phyloP scores from a whole-genome alignment of 2,329 filamentous ascomycete genomes.

The Plectosphaerella cucumerina region DNA sequence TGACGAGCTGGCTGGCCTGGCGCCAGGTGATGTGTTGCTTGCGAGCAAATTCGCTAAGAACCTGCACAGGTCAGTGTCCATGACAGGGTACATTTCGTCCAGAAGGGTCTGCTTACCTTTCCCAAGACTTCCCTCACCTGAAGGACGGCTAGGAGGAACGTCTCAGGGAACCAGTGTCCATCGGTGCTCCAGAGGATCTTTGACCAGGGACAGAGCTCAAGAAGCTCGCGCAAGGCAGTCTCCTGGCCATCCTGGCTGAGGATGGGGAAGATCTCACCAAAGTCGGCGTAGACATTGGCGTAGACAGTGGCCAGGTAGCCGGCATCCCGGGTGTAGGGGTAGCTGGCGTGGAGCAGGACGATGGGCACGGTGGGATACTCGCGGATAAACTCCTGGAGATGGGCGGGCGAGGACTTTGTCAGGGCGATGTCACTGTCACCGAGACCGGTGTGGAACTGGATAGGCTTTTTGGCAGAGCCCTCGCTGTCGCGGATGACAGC shows the following conservation, averaged over 20 bases:
- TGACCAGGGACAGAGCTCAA: slow-evolving; percentile 70
- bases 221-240: slow-evolving; percentile 62
- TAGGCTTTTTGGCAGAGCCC: slow-evolving; percentile 55
- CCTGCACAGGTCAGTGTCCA: slow-evolving; percentile 32
- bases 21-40: slow-evolving; percentile 55
- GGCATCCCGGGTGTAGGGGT: slow-evolving; percentile 74
- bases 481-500: slow-evolving; percentile 46
- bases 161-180: slow-evolving; percentile 76
- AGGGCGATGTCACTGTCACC: slow-evolving; percentile 76
- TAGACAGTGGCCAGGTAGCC: slow-evolving; percentile 77
- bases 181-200: slow-evolving; percentile 81
- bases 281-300: slow-evolving; percentile 75
- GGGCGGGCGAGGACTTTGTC: slow-evolving; percentile 66
- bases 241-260: slow-evolving; percentile 74
- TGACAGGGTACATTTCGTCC: background rate
- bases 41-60: slow-evolving; percentile 64
- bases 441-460: slow-evolving; percentile 81
- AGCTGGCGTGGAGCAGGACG: slow-evolving; percentile 74
- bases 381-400: slow-evolving; percentile 70
- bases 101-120: slow-evolving; percentile 39
- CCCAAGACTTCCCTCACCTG: slow-evolving; percentile 70
- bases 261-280: slow-evolving; percentile 79
- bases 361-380: slow-evolving; percentile 66
- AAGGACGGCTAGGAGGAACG: slow-evolving; percentile 66
- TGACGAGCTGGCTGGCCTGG: slow-evolving; percentile 61